A percentile compares a stretch with the other conserved stretches of the same genome.
These are phyloP conservation scores for Myxozyma monticola DNA, from an alignment of 805 yeast genomes.

Conservation along the genomic window DNA sequence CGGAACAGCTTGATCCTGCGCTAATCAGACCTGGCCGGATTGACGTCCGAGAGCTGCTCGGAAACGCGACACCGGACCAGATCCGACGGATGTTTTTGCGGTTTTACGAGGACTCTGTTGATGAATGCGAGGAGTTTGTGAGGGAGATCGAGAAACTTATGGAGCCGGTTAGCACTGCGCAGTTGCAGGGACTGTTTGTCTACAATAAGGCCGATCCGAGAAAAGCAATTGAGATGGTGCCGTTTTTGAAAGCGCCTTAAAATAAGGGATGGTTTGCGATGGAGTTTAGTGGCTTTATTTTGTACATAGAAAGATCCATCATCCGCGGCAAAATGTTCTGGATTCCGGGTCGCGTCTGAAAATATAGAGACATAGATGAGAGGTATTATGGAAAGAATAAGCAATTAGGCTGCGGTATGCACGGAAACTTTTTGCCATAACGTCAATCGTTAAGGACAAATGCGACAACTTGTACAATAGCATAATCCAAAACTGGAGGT, in stretches of 20 bases:
- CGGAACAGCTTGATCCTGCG: slow-evolving; percentile 91
- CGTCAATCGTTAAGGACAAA: too few species aligned
- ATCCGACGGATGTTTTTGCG: slow-evolving; percentile 80
- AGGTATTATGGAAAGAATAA: too few species aligned
- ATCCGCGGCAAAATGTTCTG: too few species aligned
- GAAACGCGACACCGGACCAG: slow-evolving; percentile 84
- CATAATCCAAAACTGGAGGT: too few species aligned
- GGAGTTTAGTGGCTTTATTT: too few species aligned
- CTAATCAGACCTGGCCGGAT: slow-evolving; percentile 92
- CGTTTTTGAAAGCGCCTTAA: slow-evolving; percentile 20
- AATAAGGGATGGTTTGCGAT: too few species aligned
- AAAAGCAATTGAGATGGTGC: slow-evolving; percentile 67
- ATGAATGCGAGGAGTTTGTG: slow-evolving; percentile 47
- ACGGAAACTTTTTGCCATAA: too few species aligned
- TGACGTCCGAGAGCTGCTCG: slow-evolving; percentile 77
- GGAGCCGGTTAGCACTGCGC: slow-evolving; percentile 81
- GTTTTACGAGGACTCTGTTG: slow-evolving; percentile 65
- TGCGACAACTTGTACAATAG: too few species aligned
- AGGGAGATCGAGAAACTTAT: slow-evolving; percentile 49
- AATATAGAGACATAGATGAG: neutral
- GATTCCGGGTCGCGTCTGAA: too few species aligned
- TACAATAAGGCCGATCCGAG: slow-evolving; percentile 82
- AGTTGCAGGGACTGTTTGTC: slow-evolving; percentile 91
- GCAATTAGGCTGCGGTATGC: too few species aligned
- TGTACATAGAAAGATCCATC: too few species aligned